These are phyloP conservation scores for Pilatotrama ljubarskyi DNA, from an alignment of 768 basidiomycete genomes.

Conservation along the genomic window DNA sequence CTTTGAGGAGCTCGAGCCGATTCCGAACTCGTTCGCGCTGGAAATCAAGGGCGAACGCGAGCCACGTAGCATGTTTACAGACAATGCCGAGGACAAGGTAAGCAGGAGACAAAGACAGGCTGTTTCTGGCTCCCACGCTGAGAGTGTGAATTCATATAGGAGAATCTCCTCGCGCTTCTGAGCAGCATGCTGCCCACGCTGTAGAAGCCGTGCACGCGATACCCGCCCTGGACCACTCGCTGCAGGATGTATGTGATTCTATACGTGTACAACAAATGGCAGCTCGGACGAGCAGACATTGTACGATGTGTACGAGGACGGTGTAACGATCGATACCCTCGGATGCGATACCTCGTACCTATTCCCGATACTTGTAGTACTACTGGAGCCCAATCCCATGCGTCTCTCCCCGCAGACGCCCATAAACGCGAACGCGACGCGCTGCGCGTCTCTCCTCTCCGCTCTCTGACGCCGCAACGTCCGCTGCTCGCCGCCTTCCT, in stretches of 20 bases:
- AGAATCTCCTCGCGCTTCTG: constrained; percentile 20
- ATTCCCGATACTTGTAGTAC: too few species aligned
- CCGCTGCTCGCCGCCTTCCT: too few species aligned
- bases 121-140: background rate
- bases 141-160: constrained; percentile 1
- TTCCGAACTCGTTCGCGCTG: constrained; percentile 35
- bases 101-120: background rate
- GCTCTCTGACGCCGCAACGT: too few species aligned
- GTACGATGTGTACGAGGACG: background rate
- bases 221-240: background rate
- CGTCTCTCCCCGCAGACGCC: too few species aligned
- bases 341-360: background rate
- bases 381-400: too few species aligned
- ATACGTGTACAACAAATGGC: background rate
- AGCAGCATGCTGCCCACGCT: constrained; percentile 17
- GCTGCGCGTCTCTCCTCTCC: too few species aligned
- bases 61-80: constrained; percentile 31
- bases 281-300: background rate
- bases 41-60: constrained; percentile 28
- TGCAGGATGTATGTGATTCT: background rate
- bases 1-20: constrained; percentile 32
- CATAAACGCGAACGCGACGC: too few species aligned
- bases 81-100: constrained; percentile 24
- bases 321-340: constrained; percentile 1
- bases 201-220: background rate